These are phyloP conservation scores for Chrysoporthe cubensis DNA, from an alignment of 2,329 filamentous ascomycete genomes.

Conservation along the genomic window DNA sequence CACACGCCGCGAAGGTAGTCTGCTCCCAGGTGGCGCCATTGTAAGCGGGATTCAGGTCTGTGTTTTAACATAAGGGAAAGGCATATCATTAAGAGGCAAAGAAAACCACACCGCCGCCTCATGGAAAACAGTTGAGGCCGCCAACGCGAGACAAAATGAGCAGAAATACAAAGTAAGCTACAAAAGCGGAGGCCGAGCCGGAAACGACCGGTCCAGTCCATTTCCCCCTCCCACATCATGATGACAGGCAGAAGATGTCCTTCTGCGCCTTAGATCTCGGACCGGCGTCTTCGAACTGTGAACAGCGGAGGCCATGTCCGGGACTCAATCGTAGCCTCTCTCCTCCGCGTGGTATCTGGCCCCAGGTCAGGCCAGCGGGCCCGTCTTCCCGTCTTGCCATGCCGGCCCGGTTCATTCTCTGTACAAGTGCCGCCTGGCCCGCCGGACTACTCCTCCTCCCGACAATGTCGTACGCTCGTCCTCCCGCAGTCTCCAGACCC, in stretches of 20 bases:
- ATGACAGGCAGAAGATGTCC: background rate
- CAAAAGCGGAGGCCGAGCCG: background rate
- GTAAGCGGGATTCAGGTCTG: background rate
- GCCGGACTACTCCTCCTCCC: background rate
- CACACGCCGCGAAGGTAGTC: background rate
- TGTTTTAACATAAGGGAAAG: background rate
- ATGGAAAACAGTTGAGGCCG: background rate
- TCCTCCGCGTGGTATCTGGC: background rate
- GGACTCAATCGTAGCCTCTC: background rate
- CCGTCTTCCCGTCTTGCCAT: background rate
- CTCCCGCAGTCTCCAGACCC: background rate
- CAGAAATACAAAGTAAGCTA: background rate
- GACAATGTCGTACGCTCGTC: background rate
- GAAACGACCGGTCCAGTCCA: background rate
- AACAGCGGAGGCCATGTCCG: background rate
- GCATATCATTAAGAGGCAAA: constrained; percentile 6
- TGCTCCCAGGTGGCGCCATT: background rate
- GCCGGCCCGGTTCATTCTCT: background rate
- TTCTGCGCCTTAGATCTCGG: background rate
- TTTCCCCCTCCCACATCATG: background rate
- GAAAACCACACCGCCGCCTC: background rate
- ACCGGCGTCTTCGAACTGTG: background rate
- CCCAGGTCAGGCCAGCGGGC: background rate
- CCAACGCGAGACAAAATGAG: background rate
- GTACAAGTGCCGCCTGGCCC: background rate